phyloP scores from a whole-genome alignment of 306 rosid species.

The Quillaja saponaria region DNA sequence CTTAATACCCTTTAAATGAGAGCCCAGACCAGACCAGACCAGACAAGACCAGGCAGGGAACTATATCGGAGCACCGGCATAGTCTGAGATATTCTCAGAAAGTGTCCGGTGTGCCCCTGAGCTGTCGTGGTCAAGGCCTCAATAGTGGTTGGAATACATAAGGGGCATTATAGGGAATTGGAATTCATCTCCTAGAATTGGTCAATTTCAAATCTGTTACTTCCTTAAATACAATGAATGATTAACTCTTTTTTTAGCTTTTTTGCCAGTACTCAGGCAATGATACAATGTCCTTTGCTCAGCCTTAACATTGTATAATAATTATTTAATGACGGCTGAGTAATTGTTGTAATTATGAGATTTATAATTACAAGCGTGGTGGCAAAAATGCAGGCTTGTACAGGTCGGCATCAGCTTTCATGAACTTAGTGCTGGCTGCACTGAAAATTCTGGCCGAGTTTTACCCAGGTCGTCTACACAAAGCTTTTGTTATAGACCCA shows the following conservation, averaged over 20 bases:
- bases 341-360: background rate
- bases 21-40: conserved; percentile 19
- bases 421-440: conserved; percentile 65
- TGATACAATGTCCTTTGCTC: conserved; percentile 1
- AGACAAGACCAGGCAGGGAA: conserved; percentile 28
- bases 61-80: conserved; percentile 45
- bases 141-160: conserved; percentile 15
- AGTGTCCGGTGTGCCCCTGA: conserved; percentile 79
- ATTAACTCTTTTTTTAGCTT: conserved; percentile 49
- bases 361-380: conserved; percentile 10
- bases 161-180: conserved; percentile 80
- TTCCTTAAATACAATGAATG: conserved; percentile 55
- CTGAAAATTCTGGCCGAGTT: conserved; percentile 76
- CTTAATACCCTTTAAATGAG: conserved; percentile 20
- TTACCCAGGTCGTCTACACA: conserved; percentile 72
- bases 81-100: conserved; percentile 35
- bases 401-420: conserved; percentile 87
- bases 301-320: conserved; percentile 12
- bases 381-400: conserved; percentile 70
- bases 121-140: conserved; percentile 43
- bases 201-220: conserved; percentile 46
- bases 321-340: background rate
- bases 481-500: conserved; percentile 87
- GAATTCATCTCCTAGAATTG: conserved; percentile 33
- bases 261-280: conserved; percentile 20